Evolutionary conservation across 306 rosid species (phyloP), one percentile per base, ranked within the genome.

Genomic region (Gynostemma pentaphyllum): DNA sequence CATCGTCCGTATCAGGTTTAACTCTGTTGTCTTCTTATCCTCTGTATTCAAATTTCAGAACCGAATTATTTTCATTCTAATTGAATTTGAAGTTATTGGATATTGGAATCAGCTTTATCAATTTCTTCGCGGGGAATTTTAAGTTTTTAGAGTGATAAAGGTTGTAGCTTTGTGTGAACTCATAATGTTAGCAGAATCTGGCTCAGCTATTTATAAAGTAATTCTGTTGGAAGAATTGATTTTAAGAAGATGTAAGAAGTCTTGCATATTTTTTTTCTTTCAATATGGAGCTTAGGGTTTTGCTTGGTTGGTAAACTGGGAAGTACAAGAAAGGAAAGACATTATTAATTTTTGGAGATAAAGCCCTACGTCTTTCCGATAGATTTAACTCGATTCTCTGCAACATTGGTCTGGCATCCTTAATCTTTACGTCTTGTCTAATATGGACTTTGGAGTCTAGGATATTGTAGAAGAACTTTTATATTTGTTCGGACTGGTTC

Each of bases 1-100:
- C 87, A 92, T 48, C 99, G 95, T 72, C 96, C 99, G 37, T 78
- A 68, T 77, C 97, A 92, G 99, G 95, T 88, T 50, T 13, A 7
- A 10, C 40, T 9, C 28, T 15, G 4, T 61, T 23, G 39, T 24
- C 37, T 41, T 61, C 49, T 15, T 14, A 61, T 23, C 2, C 39
- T 32, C 30, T 6, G 2, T 60, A 4, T 39, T 53, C 44, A 41
- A 30, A 19, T 10, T 21, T 19, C 40, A 54, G 46, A 7, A 36
- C 30, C 39, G 34, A 2, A 13, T 29, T 30, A 6, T 22, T 8
- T 22, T 27, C 30, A 37, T 30, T 60, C 5, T 29, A 45, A 54
- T 29, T 30, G 41, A 54, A 54, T 18, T 22, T 60, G 32, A 9
- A 11, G 27, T 56, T 36, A 57, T 36, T 21, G 46, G 37, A 57